Conservation (phyloP, 805 yeast genomes). For the Wickerhamomyces ciferrii region DNA sequence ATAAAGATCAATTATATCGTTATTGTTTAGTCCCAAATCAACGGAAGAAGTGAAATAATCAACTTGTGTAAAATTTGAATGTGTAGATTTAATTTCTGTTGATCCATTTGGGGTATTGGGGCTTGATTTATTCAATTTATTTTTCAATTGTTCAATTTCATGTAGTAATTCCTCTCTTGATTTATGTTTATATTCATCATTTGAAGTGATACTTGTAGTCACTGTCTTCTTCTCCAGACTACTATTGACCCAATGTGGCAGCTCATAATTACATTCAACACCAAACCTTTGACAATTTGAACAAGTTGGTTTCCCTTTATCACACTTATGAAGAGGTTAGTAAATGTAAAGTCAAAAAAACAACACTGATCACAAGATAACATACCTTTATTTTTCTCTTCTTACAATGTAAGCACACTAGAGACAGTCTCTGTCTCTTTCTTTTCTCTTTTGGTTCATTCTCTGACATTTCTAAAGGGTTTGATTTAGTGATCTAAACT, state of each 20-base stretch:
- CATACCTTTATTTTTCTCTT: slow-evolving; percentile 20
- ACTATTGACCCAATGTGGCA: background rate
- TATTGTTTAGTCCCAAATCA: background rate
- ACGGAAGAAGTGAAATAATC: background rate
- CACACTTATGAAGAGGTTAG: slow-evolving; percentile 5
- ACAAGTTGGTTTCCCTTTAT: slow-evolving; percentile 14
- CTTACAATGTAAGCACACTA: slow-evolving; percentile 29
- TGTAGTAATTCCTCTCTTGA: background rate
- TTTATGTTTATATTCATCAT: background rate
- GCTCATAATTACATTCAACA: slow-evolving; percentile 5
- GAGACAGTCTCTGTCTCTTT: slow-evolving; percentile 25
- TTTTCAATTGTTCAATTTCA: background rate
- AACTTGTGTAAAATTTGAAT: background rate
- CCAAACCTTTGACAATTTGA: slow-evolving; percentile 19
- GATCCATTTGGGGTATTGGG: background rate
- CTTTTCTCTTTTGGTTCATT: background rate
- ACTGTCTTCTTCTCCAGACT: background rate
- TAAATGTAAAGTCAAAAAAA: background rate
- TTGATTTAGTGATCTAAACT: background rate
- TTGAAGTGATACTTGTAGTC: background rate
- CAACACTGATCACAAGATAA: background rate
- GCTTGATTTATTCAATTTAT: background rate
- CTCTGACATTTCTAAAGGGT: background rate
- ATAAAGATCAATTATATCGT: slow-evolving; percentile 9
- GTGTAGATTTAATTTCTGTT: background rate